Conservation (phyloP, 345 rosid species). For the Citrus cavaleriei region DNA sequence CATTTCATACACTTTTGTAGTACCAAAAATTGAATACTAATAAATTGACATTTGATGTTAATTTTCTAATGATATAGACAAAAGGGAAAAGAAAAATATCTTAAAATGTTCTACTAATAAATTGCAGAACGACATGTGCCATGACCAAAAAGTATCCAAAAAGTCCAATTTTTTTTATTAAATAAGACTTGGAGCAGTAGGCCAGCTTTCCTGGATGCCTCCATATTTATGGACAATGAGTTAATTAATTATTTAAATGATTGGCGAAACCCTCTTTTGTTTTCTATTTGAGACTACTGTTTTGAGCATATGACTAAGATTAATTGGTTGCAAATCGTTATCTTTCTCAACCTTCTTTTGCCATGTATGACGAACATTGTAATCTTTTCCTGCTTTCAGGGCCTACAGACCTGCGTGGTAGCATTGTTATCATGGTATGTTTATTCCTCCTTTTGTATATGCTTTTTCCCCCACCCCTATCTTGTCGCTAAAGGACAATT, state of each 20-base stretch:
- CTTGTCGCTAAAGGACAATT: not conserved
- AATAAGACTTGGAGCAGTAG: not conserved
- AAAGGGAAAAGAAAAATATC: not conserved
- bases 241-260: not conserved
- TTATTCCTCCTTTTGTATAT: not conserved
- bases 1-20: not conserved
- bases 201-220: not conserved
- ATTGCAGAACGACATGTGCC: not conserved
- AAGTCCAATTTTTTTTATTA: not conserved
- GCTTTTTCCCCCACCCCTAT: not conserved
- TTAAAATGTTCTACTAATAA: not conserved
- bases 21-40: not conserved
- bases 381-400: conserved; percentile 51
- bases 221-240: not conserved
- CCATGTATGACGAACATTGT: conserved; percentile 25
- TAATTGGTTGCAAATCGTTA: not conserved
- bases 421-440: conserved; percentile 87
- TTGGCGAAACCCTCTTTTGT: not conserved
- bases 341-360: conserved; percentile 5
- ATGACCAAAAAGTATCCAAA: not conserved
- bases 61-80: not conserved
- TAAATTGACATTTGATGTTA: not conserved
- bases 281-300: not conserved
- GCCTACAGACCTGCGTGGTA: conserved; percentile 91
- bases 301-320: not conserved